A percentile compares a stretch with the other conserved stretches of the same genome.
Conservation (phyloP, 495 filamentous ascomycete genomes). For the Friedmanniomyces simplex region DNA sequence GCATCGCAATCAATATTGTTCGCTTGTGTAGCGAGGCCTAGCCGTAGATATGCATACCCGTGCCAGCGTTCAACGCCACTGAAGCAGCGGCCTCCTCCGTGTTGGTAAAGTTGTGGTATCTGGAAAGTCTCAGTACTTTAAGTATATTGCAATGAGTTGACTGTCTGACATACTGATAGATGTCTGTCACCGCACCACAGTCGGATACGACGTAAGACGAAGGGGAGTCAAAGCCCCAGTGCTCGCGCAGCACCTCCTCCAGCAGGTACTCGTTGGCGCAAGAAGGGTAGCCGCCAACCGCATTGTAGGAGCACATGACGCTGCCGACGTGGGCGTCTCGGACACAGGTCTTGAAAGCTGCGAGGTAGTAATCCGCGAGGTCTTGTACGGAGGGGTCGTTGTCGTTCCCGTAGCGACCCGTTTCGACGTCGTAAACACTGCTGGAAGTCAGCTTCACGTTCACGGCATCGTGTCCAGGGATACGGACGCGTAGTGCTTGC, state of each 20-base stretch:
- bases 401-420: slow-evolving; percentile 13
- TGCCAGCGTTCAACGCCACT: slow-evolving; percentile 34
- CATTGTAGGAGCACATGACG: slow-evolving; percentile 21
- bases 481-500: slow-evolving; percentile 9
- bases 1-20: slow-evolving; percentile 21
- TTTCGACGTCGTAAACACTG: slow-evolving; percentile 1
- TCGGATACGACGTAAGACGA: slow-evolving; percentile 17
- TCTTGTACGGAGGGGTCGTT: slow-evolving; percentile 9
- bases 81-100: slow-evolving; percentile 7
- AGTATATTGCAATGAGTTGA: too few relatives aligned
- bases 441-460: slow-evolving; percentile 23
- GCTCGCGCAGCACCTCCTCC: slow-evolving; percentile 10
- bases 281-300: slow-evolving; percentile 13
- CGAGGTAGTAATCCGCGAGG: slow-evolving; percentile 18
- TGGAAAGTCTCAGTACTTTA: too few relatives aligned
- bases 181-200: slow-evolving; percentile 9
- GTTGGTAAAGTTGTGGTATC: slow-evolving; percentile 7
- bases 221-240: slow-evolving; percentile 16
- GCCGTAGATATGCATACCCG: slow-evolving; percentile 8
- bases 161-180: slow-evolving; percentile 7
- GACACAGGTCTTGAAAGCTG: slow-evolving; percentile 11
- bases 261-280: slow-evolving; percentile 17
- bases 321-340: slow-evolving; percentile 9
- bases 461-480: slow-evolving; percentile 47
- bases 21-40: slow-evolving; percentile 13